These are phyloP conservation scores for Metschnikowia colocasiae DNA, from an alignment of 805 yeast species.

Conservation along the genomic window DNA sequence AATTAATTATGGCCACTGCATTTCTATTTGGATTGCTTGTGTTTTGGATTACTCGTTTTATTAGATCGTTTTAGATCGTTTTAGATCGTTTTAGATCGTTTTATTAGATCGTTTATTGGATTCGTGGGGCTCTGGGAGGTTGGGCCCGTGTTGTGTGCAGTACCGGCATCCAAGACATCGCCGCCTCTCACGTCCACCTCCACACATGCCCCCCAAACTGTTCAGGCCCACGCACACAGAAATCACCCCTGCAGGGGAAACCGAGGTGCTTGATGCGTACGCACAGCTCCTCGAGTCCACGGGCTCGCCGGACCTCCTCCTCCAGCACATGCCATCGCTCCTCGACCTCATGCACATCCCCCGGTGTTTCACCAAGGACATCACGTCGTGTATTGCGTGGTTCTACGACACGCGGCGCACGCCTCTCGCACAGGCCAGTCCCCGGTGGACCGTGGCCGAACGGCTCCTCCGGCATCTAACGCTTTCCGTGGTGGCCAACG, in stretches of 20 bases:
- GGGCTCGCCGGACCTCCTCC: conserved; percentile 26
- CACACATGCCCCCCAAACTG: conserved; percentile 14
- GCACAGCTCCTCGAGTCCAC: conserved; percentile 20
- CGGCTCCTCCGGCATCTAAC: conserved; percentile 30
- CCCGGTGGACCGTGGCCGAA: conserved; percentile 25
- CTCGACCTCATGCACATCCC: conserved; percentile 29
- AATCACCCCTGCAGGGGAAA: conserved; percentile 25
- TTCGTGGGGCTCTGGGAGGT: no score
- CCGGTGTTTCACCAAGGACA: conserved; percentile 29
- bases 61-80: no score
- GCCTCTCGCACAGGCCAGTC: conserved; percentile 11
- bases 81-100: no score
- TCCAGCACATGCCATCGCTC: conserved; percentile 25
- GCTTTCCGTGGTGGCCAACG: conserved; percentile 19
- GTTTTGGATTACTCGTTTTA: no score
- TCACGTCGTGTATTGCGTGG: conserved; percentile 29
- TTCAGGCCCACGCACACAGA: conserved; percentile 10
- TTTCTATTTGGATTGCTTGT: no score
- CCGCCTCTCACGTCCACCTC: background rate
- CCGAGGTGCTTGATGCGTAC: conserved; percentile 35
- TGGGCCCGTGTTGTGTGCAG: background rate
- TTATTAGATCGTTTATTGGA: no score
- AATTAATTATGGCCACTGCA: no score
- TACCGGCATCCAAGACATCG: background rate
- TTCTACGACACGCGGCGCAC: conserved; percentile 24